Evolutionary conservation across 2,329 filamentous ascomycete species (phyloP).

Genomic region (Calonectria honghensis): DNA sequence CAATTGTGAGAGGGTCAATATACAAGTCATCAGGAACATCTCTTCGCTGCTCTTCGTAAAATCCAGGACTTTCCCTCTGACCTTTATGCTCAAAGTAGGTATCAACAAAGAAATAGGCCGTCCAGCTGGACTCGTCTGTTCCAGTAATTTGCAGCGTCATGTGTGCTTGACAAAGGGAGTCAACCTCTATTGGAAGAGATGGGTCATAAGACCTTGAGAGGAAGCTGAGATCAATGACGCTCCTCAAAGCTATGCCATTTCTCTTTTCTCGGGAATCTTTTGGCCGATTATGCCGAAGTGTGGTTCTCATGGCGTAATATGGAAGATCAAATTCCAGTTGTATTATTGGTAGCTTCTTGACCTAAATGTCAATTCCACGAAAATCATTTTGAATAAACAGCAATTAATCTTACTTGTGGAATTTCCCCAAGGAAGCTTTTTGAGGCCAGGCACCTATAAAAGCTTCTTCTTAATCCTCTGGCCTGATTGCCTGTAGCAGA

Average conservation of each 20-base stretch:
- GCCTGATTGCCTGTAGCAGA: not conserved
- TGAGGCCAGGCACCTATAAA: not conserved
- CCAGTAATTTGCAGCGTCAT: constrained; percentile 2
- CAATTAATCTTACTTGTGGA: not conserved
- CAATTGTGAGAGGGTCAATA: not conserved
- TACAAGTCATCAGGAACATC: not conserved
- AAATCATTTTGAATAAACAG: no score
- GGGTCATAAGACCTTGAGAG: not conserved
- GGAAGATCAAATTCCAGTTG: constrained; percentile 14
- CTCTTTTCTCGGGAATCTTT: not conserved
- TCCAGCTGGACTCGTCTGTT: not conserved
- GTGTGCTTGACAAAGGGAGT: constrained; percentile 7
- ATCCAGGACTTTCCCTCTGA: not conserved
- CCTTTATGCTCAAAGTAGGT: not conserved
- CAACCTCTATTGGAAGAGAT: not conserved
- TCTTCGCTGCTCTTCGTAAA: not conserved
- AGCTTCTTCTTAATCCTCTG: not conserved
- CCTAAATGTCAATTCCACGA: not conserved
- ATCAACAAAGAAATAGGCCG: not conserved
- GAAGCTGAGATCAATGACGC: not conserved
- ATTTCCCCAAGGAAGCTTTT: not conserved
- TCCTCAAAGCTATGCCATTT: not conserved
- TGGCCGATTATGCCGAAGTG: not conserved
- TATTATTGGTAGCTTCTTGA: not conserved
- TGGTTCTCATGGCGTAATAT: not conserved